These are phyloP conservation scores for Volvariella volvacea DNA, from an alignment of 1,284 basidiomycete genomes.

Conservation along the genomic window DNA sequence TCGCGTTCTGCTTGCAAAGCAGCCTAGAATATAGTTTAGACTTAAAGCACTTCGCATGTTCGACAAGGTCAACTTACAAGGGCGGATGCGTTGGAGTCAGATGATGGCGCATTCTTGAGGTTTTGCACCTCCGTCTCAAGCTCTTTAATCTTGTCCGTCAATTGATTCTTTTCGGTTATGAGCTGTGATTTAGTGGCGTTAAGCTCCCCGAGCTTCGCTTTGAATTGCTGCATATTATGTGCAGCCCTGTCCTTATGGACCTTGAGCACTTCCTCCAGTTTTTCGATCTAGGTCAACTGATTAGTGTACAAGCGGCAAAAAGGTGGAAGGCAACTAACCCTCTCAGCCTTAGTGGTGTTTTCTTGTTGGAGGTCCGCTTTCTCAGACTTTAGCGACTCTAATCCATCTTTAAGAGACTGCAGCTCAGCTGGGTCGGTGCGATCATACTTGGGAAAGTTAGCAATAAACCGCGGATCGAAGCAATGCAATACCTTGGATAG, in stretches of 20 bases:
- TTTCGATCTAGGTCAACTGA: conserved; percentile 20
- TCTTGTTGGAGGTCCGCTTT: conserved; percentile 26
- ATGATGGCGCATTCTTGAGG: conserved; percentile 29
- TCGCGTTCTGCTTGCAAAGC: conserved; percentile 56
- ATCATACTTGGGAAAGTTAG: conserved; percentile 53
- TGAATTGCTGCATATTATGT: conserved; percentile 25
- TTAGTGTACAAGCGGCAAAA: conserved; percentile 4
- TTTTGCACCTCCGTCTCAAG: conserved; percentile 24
- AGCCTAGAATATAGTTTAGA: conserved; percentile 28
- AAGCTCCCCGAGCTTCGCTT: conserved; percentile 24
- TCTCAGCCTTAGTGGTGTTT: conserved; percentile 7
- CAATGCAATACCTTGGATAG: conserved; percentile 65
- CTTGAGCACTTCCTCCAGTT: conserved; percentile 27
- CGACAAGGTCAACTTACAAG: conserved; percentile 32
- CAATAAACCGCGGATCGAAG: conserved; percentile 4
- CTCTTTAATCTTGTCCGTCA: conserved; percentile 27
- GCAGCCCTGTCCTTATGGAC: conserved; percentile 25
- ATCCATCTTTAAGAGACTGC: conserved; percentile 73
- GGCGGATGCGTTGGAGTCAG: conserved; percentile 12
- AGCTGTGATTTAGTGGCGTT: conserved; percentile 25
- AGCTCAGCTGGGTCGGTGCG: conserved; percentile 85
- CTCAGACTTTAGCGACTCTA: conserved; percentile 46
- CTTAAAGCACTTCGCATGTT: not conserved
- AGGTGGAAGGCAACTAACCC: conserved; percentile 1
- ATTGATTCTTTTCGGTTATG: conserved; percentile 26